Evolutionary conservation across 2,329 filamentous ascomycete species (phyloP), one percentile per base, ranked within the genome.

Genomic region (Pseudonectria foliicola): DNA sequence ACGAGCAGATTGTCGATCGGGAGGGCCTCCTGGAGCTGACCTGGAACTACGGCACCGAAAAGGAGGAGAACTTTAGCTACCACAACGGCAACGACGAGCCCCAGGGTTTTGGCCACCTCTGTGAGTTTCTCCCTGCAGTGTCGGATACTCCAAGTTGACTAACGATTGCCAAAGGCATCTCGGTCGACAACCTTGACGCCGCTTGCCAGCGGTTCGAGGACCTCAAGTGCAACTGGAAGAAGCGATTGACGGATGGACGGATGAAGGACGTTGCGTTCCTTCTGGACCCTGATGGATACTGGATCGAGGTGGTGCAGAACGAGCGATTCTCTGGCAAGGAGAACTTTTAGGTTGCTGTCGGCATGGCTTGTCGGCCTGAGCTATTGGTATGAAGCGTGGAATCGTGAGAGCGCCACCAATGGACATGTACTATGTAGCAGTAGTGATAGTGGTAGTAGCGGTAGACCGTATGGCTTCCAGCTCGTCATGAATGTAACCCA

Each of bases 251-350:
- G 2, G 90, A 96, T 44, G 90, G 90, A 2, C 70, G 76, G 29
- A 95, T 95, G 89, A 90, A 85, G 72, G 86, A 92, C 46, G 81
- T 96, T 35, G 92, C 92, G 0, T 96, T 96, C 56, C 65, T 96
- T 30, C 68, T 95, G 31, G 90, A 90, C 49, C 88, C 89, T 0
- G 88, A 95, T 62, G 77, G 75, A 31, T 94, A 93, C 64, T 93
- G 84, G 85, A 73, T 87, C 35, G 79, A 82, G 62, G 56, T 82
- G 52, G 70, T 95, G 33, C 86, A 94, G 66, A 94, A 94, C 52
- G 80, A 85, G 63, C 70, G 67, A 35, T 67, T 84, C 39, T 72
- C 63, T 6, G 68, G 66, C 31, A 65, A 74, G 62, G 57, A 62
- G 25, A 73, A 71, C 52, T 73, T 73, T 39, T 71, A 61, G 70